Evolutionary conservation across 208 protist species (phyloP).

Genomic region (Tritrichomonas foetus): DNA sequence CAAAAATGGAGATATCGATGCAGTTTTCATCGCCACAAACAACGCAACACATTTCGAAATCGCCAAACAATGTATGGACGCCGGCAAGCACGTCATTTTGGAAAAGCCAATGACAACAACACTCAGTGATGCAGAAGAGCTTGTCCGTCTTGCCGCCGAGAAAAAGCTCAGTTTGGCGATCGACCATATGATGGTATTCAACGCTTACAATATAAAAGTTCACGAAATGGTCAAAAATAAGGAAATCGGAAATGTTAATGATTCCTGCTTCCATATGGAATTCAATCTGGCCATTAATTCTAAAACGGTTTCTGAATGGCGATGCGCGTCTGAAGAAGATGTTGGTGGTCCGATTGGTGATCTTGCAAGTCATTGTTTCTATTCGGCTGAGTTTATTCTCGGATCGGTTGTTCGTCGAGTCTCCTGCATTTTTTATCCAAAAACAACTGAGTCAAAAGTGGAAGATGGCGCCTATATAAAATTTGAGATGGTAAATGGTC

Average conservation of each 20-base stretch:
- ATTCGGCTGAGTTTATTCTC: neutral
- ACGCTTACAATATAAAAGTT: neutral
- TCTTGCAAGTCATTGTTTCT: neutral
- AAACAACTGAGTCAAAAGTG: neutral
- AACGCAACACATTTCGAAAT: neutral
- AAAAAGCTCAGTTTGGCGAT: neutral
- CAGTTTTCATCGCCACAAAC: neutral
- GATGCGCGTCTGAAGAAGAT: neutral
- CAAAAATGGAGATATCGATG: neutral
- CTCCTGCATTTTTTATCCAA: neutral
- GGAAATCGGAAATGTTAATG: neutral
- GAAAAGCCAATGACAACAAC: constrained; percentile 23
- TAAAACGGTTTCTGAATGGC: neutral
- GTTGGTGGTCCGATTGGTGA: neutral
- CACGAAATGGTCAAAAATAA: neutral
- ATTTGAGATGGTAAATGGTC: neutral
- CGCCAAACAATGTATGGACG: neutral
- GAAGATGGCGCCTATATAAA: neutral
- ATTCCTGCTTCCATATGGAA: neutral
- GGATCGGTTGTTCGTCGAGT: neutral
- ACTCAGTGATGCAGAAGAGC: neutral
- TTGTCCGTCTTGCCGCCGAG: neutral
- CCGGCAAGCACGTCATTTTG: neutral
- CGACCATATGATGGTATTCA: constrained; percentile 33
- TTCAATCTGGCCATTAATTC: neutral